Evolutionary conservation across 345 rosid species (phyloP).

Genomic region (Xanthoceras sorbifolium): DNA sequence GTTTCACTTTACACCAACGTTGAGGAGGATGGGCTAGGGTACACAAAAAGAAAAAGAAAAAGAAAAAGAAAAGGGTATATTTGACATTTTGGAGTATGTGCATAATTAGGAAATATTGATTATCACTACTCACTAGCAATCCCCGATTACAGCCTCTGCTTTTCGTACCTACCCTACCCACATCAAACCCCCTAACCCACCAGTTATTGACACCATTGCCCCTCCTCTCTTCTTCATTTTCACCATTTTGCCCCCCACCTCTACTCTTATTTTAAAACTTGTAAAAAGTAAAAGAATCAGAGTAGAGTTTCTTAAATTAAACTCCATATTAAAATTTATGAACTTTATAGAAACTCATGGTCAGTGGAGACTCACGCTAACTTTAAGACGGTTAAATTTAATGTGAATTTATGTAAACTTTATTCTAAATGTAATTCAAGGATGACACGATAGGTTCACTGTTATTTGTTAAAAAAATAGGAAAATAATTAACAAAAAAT

Average conservation of each 20-base stretch:
- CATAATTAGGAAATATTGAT: constrained; percentile 12
- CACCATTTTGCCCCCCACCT: constrained; percentile 16
- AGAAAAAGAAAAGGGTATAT: not conserved
- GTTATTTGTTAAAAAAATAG: too few relatives aligned
- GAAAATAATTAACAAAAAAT: not conserved
- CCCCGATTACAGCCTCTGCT: constrained; percentile 25
- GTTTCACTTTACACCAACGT: not conserved
- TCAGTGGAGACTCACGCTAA: too few relatives aligned
- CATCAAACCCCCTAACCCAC: constrained; percentile 26
- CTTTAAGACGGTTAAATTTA: too few relatives aligned
- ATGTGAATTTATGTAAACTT: too few relatives aligned
- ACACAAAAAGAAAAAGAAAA: not conserved
- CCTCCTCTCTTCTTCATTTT: not conserved
- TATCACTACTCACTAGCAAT: constrained; percentile 25
- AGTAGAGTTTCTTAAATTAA: too few relatives aligned
- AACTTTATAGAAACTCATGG: too few relatives aligned
- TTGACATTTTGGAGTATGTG: not conserved
- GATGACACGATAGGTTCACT: too few relatives aligned
- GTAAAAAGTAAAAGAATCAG: too few relatives aligned
- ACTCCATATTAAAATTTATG: too few relatives aligned
- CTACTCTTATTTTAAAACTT: not conserved
- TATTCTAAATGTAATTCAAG: too few relatives aligned
- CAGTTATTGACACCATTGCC: constrained; percentile 16
- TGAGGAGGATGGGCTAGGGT: too few relatives aligned
- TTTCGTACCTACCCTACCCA: constrained; percentile 45